A percentile compares a stretch with the other conserved stretches of the same genome.
Conservation (phyloP, 352 stramenopile species). For the Phytopythium vexans region DNA sequence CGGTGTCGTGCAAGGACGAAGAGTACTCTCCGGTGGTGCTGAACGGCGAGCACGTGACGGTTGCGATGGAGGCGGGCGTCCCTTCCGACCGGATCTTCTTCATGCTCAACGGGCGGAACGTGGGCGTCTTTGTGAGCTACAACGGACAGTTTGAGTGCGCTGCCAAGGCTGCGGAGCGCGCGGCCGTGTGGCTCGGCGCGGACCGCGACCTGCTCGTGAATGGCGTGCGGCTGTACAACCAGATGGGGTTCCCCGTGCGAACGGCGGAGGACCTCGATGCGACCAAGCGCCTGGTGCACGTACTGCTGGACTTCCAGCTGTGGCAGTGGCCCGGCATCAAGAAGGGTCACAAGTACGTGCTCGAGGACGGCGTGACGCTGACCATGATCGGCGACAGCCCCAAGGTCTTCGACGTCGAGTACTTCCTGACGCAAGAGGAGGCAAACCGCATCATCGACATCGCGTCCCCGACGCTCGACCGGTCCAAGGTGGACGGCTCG, state of each 20-base stretch:
- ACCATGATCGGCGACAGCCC: slow-evolving; percentile 64
- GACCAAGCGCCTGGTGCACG: slow-evolving; percentile 60
- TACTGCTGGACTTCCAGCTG: slow-evolving; percentile 78
- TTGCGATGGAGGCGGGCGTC: slow-evolving; percentile 43
- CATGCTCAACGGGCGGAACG: slow-evolving; percentile 82
- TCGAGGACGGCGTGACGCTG: slow-evolving; percentile 70
- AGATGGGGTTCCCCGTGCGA: slow-evolving; percentile 61
- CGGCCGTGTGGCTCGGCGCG: slow-evolving; percentile 57
- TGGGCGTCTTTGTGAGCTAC: slow-evolving; percentile 77
- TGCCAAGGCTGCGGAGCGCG: slow-evolving; percentile 31
- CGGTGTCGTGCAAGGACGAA: slow-evolving; percentile 29
- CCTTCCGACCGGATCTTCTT: slow-evolving; percentile 66
- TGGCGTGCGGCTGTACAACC: slow-evolving; percentile 69
- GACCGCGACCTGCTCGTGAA: slow-evolving; percentile 65
- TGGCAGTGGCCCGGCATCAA: slow-evolving; percentile 80
- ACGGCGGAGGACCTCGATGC: slow-evolving; percentile 37
- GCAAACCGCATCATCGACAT: slow-evolving; percentile 55
- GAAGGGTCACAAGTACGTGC: slow-evolving; percentile 61
- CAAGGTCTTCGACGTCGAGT: slow-evolving; percentile 75
- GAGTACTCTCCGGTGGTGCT: slow-evolving; percentile 31
- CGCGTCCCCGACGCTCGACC: slow-evolving; percentile 44
- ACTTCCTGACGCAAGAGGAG: slow-evolving; percentile 59
- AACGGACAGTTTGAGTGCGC: slow-evolving; percentile 73
- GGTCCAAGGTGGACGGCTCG: slow-evolving; percentile 65
- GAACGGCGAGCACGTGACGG: slow-evolving; percentile 42